Conservation (phyloP, 345 rosid genomes). For the Alliaria petiolata region DNA sequence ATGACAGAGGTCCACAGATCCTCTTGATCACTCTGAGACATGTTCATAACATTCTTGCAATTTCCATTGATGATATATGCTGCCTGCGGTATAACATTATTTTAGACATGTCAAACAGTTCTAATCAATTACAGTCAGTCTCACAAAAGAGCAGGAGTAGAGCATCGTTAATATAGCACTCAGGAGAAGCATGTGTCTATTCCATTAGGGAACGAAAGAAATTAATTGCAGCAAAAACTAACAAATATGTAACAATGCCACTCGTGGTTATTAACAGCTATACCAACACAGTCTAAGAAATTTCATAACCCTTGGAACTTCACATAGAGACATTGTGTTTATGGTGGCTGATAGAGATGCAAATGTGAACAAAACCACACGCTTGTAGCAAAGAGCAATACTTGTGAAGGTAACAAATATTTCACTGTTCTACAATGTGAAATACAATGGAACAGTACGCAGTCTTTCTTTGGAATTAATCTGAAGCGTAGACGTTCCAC, state of each 20-base stretch:
- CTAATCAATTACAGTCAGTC: not conserved
- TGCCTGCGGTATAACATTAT: constrained; percentile 52
- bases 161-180: too few species aligned
- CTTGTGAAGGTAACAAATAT: not conserved
- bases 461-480: not conserved
- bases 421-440: not conserved
- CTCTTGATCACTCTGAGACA: constrained; percentile 90
- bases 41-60: constrained; percentile 93
- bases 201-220: not conserved
- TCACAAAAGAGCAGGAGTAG: not conserved
- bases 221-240: not conserved
- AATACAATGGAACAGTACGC: not conserved
- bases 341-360: too few species aligned
- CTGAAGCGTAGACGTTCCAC: not conserved
- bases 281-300: not conserved
- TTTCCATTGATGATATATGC: constrained; percentile 87
- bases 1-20: constrained; percentile 82
- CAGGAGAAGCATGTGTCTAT: not conserved
- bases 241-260: not conserved
- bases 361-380: not conserved
- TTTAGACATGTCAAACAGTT: not conserved
- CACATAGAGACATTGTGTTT: not conserved
- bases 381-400: not conserved
- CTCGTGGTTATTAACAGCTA: not conserved
- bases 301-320: not conserved